Evolutionary conservation across 2,329 filamentous ascomycete species (phyloP).

Genomic region (Penicillium occitanis): DNA sequence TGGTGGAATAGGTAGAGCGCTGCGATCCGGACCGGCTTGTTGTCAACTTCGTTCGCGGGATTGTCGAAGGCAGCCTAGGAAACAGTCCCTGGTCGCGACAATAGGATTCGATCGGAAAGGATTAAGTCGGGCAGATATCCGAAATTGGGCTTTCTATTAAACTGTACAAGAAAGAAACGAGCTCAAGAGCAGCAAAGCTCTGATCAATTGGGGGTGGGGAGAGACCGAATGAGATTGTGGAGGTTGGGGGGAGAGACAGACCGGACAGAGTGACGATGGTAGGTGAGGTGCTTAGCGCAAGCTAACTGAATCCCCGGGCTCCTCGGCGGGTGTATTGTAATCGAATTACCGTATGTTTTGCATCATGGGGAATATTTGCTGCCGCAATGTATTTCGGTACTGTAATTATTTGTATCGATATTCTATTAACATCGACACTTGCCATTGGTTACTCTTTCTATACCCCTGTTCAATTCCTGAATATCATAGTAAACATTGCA

Average conservation of each 20-base stretch:
- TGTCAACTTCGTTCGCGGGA: slow-evolving; percentile 8
- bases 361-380: neutral
- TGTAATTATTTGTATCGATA: neutral
- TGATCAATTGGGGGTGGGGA: slow-evolving; percentile 17
- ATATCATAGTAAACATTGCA: neutral
- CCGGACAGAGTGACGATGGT: slow-evolving; percentile 11
- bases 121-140: neutral
- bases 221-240: slow-evolving; percentile 9
- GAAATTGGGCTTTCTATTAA: neutral
- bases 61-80: neutral
- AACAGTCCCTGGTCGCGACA: neutral
- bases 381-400: too few relatives aligned
- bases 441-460: neutral
- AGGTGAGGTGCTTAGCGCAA: slow-evolving; percentile 7
- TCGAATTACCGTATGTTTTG: neutral
- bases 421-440: neutral
- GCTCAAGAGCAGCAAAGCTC: slow-evolving; percentile 20
- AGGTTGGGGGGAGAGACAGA: slow-evolving; percentile 7
- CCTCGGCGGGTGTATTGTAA: slow-evolving; percentile 5
- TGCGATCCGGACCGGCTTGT: neutral
- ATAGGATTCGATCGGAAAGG: neutral
- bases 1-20: neutral
- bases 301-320: slow-evolving; percentile 3
- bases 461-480: neutral
- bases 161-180: neutral